Conservation (phyloP, 352 stramenopile genomes). For the Plasmopara viticola region DNA sequence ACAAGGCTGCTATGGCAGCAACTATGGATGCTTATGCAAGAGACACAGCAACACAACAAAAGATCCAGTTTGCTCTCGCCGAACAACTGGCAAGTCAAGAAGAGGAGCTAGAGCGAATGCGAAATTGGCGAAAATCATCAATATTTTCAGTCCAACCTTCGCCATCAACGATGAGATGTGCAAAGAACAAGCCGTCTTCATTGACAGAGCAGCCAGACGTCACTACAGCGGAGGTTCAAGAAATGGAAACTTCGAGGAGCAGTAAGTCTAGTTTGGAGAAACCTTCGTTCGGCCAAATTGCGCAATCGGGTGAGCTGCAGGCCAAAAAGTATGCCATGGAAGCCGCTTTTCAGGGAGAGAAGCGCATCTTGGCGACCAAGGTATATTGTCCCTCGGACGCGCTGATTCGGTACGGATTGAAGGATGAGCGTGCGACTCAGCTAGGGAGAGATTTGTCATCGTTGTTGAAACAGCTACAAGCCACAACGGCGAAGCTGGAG, state of each 20-base stretch:
- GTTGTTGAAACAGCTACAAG: conserved; percentile 5
- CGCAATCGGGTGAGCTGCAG: neutral
- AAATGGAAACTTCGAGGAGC: conserved; percentile 6
- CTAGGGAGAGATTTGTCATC: conserved; percentile 10
- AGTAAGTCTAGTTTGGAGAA: neutral
- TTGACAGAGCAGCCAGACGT: conserved; percentile 2
- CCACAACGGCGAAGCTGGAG: conserved; percentile 12
- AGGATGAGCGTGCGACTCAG: conserved; percentile 6
- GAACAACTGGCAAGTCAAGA: conserved; percentile 14
- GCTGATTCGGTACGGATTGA: conserved; percentile 5
- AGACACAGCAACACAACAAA: conserved; percentile 12
- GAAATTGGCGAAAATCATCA: neutral
- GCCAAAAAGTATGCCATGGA: neutral
- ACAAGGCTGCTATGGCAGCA: conserved; percentile 14
- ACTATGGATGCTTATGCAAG: conserved; percentile 8
- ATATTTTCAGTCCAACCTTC: conserved; percentile 1
- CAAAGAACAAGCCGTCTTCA: conserved; percentile 9
- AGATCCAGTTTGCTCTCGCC: conserved; percentile 18
- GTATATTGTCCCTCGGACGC: conserved; percentile 5
- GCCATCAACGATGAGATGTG: neutral
- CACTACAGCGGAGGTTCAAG: conserved; percentile 5
- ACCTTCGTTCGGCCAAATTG: conserved; percentile 4
- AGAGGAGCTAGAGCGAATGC: conserved; percentile 10
- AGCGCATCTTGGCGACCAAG: conserved; percentile 7
- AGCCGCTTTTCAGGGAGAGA: conserved; percentile 10